Percentiles rank a stretch among this genome's conserved stretches.
Evolutionary conservation across 257 asterid genomes (phyloP).

Genomic region (Ballota nigra): DNA sequence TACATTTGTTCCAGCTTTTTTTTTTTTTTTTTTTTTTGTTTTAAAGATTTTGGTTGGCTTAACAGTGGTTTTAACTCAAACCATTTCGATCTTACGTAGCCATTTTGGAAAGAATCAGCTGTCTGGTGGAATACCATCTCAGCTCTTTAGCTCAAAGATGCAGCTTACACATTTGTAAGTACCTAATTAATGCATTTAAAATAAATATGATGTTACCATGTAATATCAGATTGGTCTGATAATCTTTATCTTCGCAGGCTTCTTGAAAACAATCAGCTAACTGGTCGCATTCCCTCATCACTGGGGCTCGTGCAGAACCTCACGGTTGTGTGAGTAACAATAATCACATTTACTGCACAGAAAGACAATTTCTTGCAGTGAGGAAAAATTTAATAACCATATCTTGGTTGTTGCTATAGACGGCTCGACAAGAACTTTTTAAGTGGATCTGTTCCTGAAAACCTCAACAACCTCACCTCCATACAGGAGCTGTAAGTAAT

Average conservation of each 20-base stretch:
- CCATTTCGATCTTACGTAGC: constrained; percentile 39
- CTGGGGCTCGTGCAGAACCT: constrained; percentile 53
- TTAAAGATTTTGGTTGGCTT: background rate
- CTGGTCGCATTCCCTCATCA: constrained; percentile 66
- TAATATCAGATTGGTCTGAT: background rate
- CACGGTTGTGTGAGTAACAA: constrained; percentile 74
- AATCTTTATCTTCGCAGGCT: constrained; percentile 48
- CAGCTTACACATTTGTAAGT: constrained; percentile 80
- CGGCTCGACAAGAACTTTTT: constrained; percentile 72
- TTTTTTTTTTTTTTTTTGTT: too few species aligned
- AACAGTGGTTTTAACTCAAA: background rate
- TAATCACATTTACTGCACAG: background rate
- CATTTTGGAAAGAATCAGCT: constrained; percentile 79
- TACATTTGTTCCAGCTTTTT: background rate
- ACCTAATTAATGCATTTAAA: background rate
- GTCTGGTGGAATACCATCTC: constrained; percentile 69
- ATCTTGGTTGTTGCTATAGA: constrained; percentile 31
- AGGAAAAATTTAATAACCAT: constrained; percentile 10
- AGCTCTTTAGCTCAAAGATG: constrained; percentile 59
- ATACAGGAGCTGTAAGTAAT: constrained; percentile 64
- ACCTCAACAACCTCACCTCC: constrained; percentile 54
- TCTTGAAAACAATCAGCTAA: constrained; percentile 60
- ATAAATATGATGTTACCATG: background rate
- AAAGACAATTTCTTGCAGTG: background rate
- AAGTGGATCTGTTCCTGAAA: constrained; percentile 63